Base-by-base conservation (phyloP, 2,329 filamentous ascomycete species). In the Botryotinia convoluta region DNA sequence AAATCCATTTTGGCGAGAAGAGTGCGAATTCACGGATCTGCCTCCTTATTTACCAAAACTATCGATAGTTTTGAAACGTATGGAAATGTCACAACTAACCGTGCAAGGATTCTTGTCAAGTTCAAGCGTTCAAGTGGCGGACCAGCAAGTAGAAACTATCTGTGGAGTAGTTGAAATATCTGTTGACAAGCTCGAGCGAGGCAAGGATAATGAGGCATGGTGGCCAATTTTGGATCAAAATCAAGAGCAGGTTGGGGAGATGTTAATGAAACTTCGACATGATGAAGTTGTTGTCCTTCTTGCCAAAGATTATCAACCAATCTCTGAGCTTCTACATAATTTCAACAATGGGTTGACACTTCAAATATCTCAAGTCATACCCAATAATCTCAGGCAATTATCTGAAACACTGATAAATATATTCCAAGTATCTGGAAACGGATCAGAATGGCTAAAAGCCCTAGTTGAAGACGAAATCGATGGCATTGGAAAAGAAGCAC, bases 381-480 rank as follows among this genome's bases (percentile, higher is more conserved):
- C 94, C 0, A 89, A 90, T 3, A 92, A 94, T 79, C 85, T 98
- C 48, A 92, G 92, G 71, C 87, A 89, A n/a, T 82, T 98, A 14
- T 93, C 94, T 3, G 95, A 98, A 80, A 90, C 92, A 42, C 89
- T 98, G 54, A 84, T 98, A 76, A 97, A 98, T 81, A 97, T 99
- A 70, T 99, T 95, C 79, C 96, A 99, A 80, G 95, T 97, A 4
- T 95, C 94, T 3, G 94, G 93, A 0, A 89, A 89, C 54, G 92
- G 93, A 3, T 88, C 88, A 61, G 94, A 98, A 74, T 99, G 96
- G 96, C 87, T 99, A 35, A 96, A 94, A 86, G 91, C 93, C 3
- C 85, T 99, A 59, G 93, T 98, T 0, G 96, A 99, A 82, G 95
- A 98, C 80, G 96, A 99, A 82, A 98, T 99, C 73, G 96, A 98